Conservation (phyloP, 768 basidiomycete species). For the Tulasnella sp. region DNA sequence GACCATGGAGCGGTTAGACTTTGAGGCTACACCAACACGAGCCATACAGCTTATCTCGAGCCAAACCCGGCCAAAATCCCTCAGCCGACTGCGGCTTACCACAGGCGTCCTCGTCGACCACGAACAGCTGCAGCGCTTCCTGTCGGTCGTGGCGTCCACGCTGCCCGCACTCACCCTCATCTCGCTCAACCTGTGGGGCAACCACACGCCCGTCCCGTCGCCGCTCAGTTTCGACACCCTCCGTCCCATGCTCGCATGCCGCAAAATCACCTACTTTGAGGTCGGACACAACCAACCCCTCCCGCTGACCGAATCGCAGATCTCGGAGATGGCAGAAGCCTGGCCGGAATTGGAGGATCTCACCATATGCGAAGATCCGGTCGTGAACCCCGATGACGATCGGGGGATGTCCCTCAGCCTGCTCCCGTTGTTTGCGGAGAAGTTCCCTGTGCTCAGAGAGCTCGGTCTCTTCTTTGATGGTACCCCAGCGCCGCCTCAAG, state of each 20-base stretch:
- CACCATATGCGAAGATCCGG: slow-evolving; percentile 9
- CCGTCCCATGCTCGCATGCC: slow-evolving; percentile 6
- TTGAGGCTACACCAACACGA: neutral
- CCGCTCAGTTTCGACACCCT: slow-evolving; percentile 3
- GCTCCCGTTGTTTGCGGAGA: slow-evolving; percentile 8
- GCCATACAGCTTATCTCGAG: slow-evolving; percentile 1
- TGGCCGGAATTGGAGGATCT: slow-evolving; percentile 8
- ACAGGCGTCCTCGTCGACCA: neutral
- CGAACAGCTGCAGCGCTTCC: slow-evolving; percentile 10
- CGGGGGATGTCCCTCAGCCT: neutral
- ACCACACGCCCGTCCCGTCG: slow-evolving; percentile 5
- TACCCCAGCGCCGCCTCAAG: neutral
- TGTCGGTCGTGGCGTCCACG: neutral
- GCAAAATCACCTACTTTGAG: slow-evolving; percentile 9
- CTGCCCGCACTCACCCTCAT: slow-evolving; percentile 4
- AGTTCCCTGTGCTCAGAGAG: slow-evolving; percentile 6
- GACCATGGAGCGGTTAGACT: slow-evolving; percentile 7
- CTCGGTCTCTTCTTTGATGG: slow-evolving; percentile 7
- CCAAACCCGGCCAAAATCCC: slow-evolving; percentile 1
- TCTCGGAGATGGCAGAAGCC: slow-evolving; percentile 3
- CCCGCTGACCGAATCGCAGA: neutral
- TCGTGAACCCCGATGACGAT: neutral
- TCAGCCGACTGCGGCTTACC: slow-evolving; percentile 1
- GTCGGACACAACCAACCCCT: slow-evolving; percentile 12
- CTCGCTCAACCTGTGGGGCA: slow-evolving; percentile 6